Conservation (phyloP, 2,329 filamentous ascomycete species). For the Penicillium sp. region DNA sequence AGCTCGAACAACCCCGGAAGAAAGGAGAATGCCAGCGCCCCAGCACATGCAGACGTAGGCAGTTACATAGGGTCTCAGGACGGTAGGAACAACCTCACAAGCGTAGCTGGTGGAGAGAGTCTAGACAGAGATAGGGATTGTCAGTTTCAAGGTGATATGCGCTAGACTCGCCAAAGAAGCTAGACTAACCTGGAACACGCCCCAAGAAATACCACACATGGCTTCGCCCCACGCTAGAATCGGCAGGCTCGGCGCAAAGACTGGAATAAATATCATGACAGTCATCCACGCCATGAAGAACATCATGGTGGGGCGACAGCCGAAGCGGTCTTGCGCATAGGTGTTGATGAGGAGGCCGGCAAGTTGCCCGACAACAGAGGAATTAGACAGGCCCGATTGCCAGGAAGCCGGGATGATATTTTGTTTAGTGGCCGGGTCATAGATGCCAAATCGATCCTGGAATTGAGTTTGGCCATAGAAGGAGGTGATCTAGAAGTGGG, state of each 20-base stretch:
- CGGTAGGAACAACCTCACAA: constrained; percentile 34
- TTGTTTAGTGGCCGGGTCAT: not conserved
- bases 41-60: constrained; percentile 33
- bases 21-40: constrained; percentile 29
- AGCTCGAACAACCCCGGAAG: constrained; percentile 29
- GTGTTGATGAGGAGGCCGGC: constrained; percentile 27
- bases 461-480: constrained; percentile 1
- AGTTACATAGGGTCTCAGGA: constrained; percentile 33
- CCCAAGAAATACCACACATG: constrained; percentile 1
- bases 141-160: not conserved
- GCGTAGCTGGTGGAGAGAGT: constrained; percentile 25
- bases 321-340: constrained; percentile 28
- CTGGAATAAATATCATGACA: constrained; percentile 18
- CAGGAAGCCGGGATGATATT: constrained; percentile 28
- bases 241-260: not conserved
- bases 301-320: constrained; percentile 29
- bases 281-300: constrained; percentile 14
- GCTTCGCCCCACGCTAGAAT: not conserved
- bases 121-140: not conserved
- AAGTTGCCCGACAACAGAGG: constrained; percentile 19
- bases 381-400: constrained; percentile 31
- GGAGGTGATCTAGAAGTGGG: not conserved
- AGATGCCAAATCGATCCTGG: not conserved
- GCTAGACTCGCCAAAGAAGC: not conserved
- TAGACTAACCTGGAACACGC: not conserved